Conservation (phyloP, 2,329 filamentous ascomycete genomes). For the Clonostachys sp. region DNA sequence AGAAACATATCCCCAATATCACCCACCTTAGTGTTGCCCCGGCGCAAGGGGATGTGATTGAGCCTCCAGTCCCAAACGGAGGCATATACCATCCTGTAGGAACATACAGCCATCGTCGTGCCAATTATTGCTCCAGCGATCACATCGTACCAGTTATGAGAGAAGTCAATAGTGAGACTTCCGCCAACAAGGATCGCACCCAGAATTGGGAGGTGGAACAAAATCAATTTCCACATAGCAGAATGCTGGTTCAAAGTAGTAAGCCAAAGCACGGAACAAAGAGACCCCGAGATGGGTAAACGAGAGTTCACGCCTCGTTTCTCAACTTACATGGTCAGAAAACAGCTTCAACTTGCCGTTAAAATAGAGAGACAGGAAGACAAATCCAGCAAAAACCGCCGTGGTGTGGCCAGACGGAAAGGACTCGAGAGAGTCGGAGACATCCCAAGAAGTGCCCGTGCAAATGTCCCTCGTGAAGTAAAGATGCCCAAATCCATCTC, state of each 20-base stretch:
- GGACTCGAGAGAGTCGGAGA: slow-evolving; percentile 23
- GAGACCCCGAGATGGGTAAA: too few relatives aligned
- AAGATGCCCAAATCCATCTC: not conserved
- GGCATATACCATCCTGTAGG: slow-evolving; percentile 65
- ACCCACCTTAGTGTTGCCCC: slow-evolving; percentile 16
- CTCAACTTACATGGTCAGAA: not conserved
- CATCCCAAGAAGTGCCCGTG: not conserved
- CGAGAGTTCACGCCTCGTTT: too few relatives aligned
- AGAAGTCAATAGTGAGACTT: slow-evolving; percentile 67
- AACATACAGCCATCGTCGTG: slow-evolving; percentile 57
- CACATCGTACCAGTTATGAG: slow-evolving; percentile 74
- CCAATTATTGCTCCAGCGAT: slow-evolving; percentile 62
- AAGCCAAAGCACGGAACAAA: slow-evolving; percentile 32
- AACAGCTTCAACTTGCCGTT: slow-evolving; percentile 72
- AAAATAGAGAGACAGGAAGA: slow-evolving; percentile 68
- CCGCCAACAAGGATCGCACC: slow-evolving; percentile 65
- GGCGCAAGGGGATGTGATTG: slow-evolving; percentile 61
- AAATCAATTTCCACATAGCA: slow-evolving; percentile 68
- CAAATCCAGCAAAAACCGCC: slow-evolving; percentile 67
- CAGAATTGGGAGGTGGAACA: slow-evolving; percentile 62
- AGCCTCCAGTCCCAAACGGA: slow-evolving; percentile 64
- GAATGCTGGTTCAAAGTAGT: slow-evolving; percentile 56
- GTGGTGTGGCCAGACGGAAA: slow-evolving; percentile 73
- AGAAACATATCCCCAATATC: too few relatives aligned
- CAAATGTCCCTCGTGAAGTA: not conserved